These are phyloP conservation scores for Erysiphe pulchra DNA, from an alignment of 2,329 filamentous ascomycete genomes.

Conservation along the genomic window DNA sequence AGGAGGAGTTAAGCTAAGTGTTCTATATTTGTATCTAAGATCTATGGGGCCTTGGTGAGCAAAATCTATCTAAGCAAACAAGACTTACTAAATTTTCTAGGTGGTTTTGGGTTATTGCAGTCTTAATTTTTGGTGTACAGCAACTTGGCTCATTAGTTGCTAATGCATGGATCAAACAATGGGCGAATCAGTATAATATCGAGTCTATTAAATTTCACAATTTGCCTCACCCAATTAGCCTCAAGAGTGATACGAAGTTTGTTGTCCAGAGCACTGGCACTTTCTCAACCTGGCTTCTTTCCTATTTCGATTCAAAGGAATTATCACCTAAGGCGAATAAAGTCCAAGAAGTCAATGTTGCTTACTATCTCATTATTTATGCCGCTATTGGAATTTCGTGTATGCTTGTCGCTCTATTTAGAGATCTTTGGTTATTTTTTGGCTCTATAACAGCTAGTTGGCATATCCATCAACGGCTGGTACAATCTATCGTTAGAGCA, in stretches of 20 bases:
- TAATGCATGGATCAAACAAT: conserved; percentile 83
- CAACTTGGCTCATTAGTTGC: conserved; percentile 70
- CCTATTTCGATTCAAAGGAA: conserved; percentile 12
- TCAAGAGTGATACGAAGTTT: conserved; percentile 10
- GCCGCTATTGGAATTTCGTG: conserved; percentile 54
- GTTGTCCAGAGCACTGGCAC: conserved; percentile 8
- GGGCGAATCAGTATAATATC: conserved; percentile 65
- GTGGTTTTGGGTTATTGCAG: conserved; percentile 69
- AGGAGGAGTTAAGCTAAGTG: conserved; percentile 68
- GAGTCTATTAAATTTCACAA: conserved; percentile 4
- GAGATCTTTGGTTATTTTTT: conserved; percentile 76
- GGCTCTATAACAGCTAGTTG: conserved; percentile 75
- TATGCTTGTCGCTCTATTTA: conserved; percentile 53
- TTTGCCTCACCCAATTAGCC: conserved; percentile 6
- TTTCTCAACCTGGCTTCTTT: conserved; percentile 9
- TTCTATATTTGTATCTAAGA: conserved; percentile 61
- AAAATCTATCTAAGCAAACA: background rate
- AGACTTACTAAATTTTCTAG: conserved; percentile 4
- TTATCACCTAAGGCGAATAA: conserved; percentile 10
- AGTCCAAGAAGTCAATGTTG: conserved; percentile 39
- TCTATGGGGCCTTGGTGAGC: conserved; percentile 70
- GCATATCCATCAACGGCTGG: conserved; percentile 55
- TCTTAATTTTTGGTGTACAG: conserved; percentile 51
- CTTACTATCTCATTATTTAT: conserved; percentile 67
- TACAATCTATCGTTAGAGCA: conserved; percentile 58